Conservation (phyloP, 495 filamentous ascomycete genomes). For the Neurospora sublineolata region DNA sequence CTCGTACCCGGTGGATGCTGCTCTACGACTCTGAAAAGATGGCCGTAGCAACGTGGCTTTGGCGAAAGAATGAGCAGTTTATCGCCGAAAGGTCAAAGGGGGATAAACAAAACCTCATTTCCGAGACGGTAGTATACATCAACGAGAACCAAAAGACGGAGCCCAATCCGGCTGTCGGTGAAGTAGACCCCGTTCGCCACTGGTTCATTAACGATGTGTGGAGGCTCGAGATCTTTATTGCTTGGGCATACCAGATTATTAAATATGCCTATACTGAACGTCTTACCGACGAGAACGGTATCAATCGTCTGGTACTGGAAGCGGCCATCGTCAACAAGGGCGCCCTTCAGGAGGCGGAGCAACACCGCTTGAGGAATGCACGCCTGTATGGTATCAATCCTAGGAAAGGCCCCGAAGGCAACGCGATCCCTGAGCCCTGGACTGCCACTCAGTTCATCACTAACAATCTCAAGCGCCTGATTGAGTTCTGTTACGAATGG, state of each 20-base stretch:
- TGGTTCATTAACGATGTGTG: constrained; percentile 74
- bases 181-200: constrained; percentile 61
- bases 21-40: constrained; percentile 88
- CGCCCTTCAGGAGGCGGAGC: constrained; percentile 58
- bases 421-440: constrained; percentile 67
- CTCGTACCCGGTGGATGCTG: constrained; percentile 60
- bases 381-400: constrained; percentile 57
- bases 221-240: constrained; percentile 60
- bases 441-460: constrained; percentile 55
- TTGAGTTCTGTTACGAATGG: constrained; percentile 36
- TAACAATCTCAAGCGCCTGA: constrained; percentile 42
- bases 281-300: constrained; percentile 32
- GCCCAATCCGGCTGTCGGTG: constrained; percentile 41
- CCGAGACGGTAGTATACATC: constrained; percentile 57
- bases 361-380: constrained; percentile 58
- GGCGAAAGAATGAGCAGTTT: constrained; percentile 59
- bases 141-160: constrained; percentile 58
- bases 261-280: constrained; percentile 50
- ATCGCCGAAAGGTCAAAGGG: constrained; percentile 30
- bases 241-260: constrained; percentile 63
- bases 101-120: constrained; percentile 46
- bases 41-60: constrained; percentile 69
- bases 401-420: constrained; percentile 52
- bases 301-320: constrained; percentile 51
- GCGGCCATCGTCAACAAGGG: constrained; percentile 68